phyloP scores from a whole-genome alignment of 2,329 filamentous ascomycete genomes.

The Macrophomina phaseolina region DNA sequence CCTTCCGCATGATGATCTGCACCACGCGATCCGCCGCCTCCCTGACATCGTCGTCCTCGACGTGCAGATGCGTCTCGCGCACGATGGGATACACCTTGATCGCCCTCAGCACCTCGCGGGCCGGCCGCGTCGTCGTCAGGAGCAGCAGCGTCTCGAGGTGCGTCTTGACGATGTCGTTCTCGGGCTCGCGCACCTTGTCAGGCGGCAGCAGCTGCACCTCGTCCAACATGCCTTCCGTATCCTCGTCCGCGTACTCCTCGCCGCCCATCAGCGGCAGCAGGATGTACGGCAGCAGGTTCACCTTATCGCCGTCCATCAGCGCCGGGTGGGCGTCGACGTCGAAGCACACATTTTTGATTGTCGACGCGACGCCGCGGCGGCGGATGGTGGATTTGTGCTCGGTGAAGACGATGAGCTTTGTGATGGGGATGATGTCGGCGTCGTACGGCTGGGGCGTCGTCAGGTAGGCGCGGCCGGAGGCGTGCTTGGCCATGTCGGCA shows the following conservation, averaged over 20 bases:
- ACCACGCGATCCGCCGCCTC: conserved; percentile 90
- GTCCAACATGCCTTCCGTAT: conserved; percentile 83
- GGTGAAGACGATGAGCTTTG: conserved; percentile 93
- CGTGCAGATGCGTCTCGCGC: conserved; percentile 79
- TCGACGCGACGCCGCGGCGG: conserved; percentile 91
- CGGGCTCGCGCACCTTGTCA: conserved; percentile 84
- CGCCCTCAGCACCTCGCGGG: conserved; percentile 73
- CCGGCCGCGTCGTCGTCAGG: conserved; percentile 77
- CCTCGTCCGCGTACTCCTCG: conserved; percentile 88
- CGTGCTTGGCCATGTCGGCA: conserved; percentile 84
- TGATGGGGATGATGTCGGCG: conserved; percentile 77
- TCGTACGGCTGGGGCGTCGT: conserved; percentile 77
- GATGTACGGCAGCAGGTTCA: conserved; percentile 86
- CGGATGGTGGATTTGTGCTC: conserved; percentile 84
- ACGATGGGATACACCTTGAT: conserved; percentile 89
- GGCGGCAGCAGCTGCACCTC: conserved; percentile 89
- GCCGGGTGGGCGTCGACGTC: conserved; percentile 73
- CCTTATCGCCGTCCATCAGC: conserved; percentile 72
- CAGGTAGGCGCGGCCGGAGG: conserved; percentile 76
- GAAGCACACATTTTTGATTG: conserved; percentile 93
- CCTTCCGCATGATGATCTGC: conserved; percentile 84
- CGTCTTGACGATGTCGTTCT: conserved; percentile 77
- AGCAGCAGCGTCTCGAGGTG: conserved; percentile 89
- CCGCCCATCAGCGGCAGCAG: conserved; percentile 85
- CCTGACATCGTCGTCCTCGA: conserved; percentile 77